Conservation (phyloP, 2,329 filamentous ascomycete species). For the Annulohypoxylon truncatum region DNA sequence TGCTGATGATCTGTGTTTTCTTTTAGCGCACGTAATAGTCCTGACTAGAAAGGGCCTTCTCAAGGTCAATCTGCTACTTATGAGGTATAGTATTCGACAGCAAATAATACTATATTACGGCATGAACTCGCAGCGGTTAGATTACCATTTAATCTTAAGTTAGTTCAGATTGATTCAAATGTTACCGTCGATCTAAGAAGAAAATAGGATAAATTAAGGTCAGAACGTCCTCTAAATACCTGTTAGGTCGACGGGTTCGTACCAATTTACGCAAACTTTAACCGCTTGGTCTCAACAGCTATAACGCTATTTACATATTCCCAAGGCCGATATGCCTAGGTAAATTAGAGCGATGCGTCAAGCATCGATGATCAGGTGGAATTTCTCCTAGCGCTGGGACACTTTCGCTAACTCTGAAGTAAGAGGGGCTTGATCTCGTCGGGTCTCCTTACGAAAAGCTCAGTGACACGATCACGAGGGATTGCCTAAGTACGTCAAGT, state of each 20-base stretch:
- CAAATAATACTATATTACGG: not conserved
- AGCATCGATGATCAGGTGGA: not conserved
- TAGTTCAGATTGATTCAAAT: not conserved
- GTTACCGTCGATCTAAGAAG: not conserved
- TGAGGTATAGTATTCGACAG: not conserved
- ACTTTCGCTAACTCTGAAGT: not conserved
- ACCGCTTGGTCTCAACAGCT: not conserved
- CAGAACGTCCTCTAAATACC: not conserved
- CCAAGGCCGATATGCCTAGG: not conserved
- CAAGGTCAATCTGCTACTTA: not conserved
- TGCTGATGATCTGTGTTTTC: not conserved
- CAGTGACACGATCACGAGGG: not conserved
- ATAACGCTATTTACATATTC: not conserved
- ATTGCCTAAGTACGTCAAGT: no score
- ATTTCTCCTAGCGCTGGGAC: not conserved
- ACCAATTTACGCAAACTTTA: not conserved
- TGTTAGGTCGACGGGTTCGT: not conserved
- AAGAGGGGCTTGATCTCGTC: not conserved
- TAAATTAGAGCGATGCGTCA: not conserved
- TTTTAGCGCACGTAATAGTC: not conserved
- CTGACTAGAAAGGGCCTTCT: not conserved
- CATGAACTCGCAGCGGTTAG: not conserved
- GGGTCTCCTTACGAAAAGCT: not conserved
- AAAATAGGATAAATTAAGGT: not conserved
- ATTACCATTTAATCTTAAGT: not conserved